A percentile compares a stretch with the other conserved stretches of the same genome.
phyloP scores from a whole-genome alignment of 306 rosid species.

The Castanea crenata region DNA sequence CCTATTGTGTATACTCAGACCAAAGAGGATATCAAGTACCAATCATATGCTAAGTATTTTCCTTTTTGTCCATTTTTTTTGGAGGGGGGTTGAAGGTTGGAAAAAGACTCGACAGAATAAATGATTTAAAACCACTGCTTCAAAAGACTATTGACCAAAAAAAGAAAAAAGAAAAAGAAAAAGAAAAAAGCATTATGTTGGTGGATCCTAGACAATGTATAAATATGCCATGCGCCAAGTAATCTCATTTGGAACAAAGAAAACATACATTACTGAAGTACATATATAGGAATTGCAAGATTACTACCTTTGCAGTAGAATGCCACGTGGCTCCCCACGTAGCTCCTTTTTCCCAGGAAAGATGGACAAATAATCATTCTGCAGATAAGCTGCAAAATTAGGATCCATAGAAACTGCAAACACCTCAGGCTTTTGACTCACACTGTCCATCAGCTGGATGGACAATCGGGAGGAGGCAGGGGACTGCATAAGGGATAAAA shows the following conservation, averaged over 20 bases:
- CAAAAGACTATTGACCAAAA: no score
- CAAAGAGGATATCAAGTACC: neutral
- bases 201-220: no score
- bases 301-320: constrained; percentile 63
- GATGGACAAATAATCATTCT: constrained; percentile 66
- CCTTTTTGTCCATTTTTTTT: neutral
- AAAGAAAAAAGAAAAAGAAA: no score
- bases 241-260: neutral
- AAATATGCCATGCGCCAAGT: no score
- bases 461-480: constrained; percentile 52
- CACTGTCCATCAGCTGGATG: constrained; percentile 88
- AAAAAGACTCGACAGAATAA: neutral
- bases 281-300: constrained; percentile 1
- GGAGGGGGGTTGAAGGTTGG: neutral
- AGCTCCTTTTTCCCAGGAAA: constrained; percentile 66
- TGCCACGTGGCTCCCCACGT: constrained; percentile 68
- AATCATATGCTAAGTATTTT: neutral
- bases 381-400: constrained; percentile 79
- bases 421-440: constrained; percentile 84
- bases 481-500: constrained; percentile 49
- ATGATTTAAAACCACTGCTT: neutral
- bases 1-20: neutral
- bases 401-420: constrained; percentile 92
- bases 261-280: constrained; percentile 1
- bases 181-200: no score